Evolutionary conservation across 1,284 basidiomycete species (phyloP).

Genomic region (Leccinum subspadiceum): DNA sequence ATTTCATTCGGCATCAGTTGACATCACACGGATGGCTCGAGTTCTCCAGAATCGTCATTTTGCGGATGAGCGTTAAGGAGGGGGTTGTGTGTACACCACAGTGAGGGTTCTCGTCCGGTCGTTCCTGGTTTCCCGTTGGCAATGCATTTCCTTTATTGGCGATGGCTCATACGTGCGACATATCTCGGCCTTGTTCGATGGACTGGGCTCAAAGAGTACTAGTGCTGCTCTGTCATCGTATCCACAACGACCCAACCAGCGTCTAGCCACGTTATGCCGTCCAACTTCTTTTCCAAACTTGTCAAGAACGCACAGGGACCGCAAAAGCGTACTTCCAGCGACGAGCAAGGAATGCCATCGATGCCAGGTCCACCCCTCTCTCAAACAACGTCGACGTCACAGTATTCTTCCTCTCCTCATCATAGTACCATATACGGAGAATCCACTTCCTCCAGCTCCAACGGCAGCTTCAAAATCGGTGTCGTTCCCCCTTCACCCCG

Average conservation of each 20-base stretch:
- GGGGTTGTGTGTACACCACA: too few species aligned
- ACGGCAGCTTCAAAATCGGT: conserved; percentile 30
- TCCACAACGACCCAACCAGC: neutral
- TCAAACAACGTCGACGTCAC: conserved; percentile 30
- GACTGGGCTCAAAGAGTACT: neutral
- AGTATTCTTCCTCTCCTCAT: conserved; percentile 24
- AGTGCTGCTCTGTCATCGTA: neutral
- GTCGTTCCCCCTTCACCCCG: conserved; percentile 31
- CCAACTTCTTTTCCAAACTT: conserved; percentile 51
- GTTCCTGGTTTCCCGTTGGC: neutral
- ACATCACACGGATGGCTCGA: too few species aligned
- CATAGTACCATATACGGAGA: conserved; percentile 5
- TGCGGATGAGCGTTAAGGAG: too few species aligned
- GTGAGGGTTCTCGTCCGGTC: too few species aligned
- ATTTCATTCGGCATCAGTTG: too few species aligned
- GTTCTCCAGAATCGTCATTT: too few species aligned
- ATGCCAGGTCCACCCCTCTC: conserved; percentile 19
- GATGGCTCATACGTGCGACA: neutral
- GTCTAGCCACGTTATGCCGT: conserved; percentile 37
- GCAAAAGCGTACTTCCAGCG: neutral
- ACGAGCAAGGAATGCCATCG: neutral
- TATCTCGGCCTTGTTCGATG: neutral
- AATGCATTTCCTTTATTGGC: neutral
- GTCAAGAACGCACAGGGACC: conserved; percentile 35
- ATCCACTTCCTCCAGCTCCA: conserved; percentile 26